These are phyloP conservation scores for Pleurotus tuoliensis DNA, from an alignment of 768 basidiomycete species.

Conservation along the genomic window DNA sequence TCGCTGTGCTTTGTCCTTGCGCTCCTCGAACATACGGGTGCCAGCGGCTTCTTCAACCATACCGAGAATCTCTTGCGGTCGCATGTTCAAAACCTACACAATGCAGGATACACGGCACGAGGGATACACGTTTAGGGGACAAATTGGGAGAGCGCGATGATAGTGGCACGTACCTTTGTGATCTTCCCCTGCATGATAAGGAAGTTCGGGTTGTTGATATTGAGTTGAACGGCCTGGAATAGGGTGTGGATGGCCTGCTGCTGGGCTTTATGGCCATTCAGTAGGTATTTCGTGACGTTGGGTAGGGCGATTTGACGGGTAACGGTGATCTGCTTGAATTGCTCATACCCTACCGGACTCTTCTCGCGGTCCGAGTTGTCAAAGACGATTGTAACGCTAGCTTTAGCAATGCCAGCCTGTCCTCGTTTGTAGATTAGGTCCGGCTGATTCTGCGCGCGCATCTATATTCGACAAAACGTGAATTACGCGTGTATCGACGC, in stretches of 20 bases:
- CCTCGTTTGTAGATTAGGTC: constrained; percentile 99
- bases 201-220: constrained; percentile 99
- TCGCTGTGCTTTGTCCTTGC: constrained; percentile 93
- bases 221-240: constrained; percentile 95
- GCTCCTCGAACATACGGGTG: constrained; percentile 98
- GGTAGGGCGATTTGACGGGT: constrained; percentile 95
- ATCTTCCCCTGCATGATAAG: constrained; percentile 99
- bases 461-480: constrained; percentile 40
- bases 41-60: constrained; percentile 99
- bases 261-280: constrained; percentile 92
- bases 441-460: constrained; percentile 92
- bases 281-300: constrained; percentile 88
- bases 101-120: neutral
- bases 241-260: constrained; percentile 84
- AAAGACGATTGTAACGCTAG: constrained; percentile 97
- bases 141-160: neutral
- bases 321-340: constrained; percentile 87
- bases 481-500: constrained; percentile 9
- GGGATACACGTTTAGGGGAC: neutral
- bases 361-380: constrained; percentile 90
- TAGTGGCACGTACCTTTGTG: constrained; percentile 66
- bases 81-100: constrained; percentile 87
- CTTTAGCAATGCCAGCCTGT: constrained; percentile 94
- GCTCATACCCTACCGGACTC: constrained; percentile 80
- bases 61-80: constrained; percentile 93